Conservation (phyloP, 2,329 filamentous ascomycete species). For the Falciphora oryzae region DNA sequence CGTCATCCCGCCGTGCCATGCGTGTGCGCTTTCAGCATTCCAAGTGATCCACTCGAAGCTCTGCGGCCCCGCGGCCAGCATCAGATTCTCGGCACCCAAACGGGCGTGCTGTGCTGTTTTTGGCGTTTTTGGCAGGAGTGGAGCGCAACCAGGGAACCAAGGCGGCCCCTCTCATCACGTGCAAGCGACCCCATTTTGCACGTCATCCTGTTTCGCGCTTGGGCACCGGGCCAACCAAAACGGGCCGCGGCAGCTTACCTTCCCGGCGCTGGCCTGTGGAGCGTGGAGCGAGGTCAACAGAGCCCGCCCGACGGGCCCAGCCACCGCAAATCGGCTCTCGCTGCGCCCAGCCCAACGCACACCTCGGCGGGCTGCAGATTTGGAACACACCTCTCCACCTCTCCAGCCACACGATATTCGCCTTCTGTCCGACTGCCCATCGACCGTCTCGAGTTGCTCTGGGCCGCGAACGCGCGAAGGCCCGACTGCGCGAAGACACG, state of each 20-base stretch:
- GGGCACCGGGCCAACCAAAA: not conserved
- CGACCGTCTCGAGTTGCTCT: not conserved
- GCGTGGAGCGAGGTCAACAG: conserved; percentile 11
- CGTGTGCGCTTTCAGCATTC: not conserved
- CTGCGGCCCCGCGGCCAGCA: not conserved
- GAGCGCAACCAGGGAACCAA: not conserved
- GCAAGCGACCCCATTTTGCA: not conserved
- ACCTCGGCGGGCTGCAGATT: not conserved
- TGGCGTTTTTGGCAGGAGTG: not conserved
- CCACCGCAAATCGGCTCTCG: not conserved
- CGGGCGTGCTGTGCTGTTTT: not conserved
- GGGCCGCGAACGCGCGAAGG: not conserved
- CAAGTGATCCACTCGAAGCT: not conserved
- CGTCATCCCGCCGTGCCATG: not conserved
- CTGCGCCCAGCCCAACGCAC: not conserved
- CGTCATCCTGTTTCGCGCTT: not conserved
- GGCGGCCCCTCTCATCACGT: not conserved
- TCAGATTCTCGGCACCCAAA: not conserved
- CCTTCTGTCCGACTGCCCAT: not conserved
- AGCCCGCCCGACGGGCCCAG: conserved; percentile 4
- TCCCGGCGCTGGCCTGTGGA: conserved; percentile 17
- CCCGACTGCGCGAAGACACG: not conserved
- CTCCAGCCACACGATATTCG: not conserved
- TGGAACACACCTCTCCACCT: conserved; percentile 1
- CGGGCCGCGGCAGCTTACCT: conserved; percentile 10